Percentiles rank a stretch among this genome's conserved stretches.
phyloP scores from a whole-genome alignment of 2,329 filamentous ascomycete species.

The Neonectria sp. region DNA sequence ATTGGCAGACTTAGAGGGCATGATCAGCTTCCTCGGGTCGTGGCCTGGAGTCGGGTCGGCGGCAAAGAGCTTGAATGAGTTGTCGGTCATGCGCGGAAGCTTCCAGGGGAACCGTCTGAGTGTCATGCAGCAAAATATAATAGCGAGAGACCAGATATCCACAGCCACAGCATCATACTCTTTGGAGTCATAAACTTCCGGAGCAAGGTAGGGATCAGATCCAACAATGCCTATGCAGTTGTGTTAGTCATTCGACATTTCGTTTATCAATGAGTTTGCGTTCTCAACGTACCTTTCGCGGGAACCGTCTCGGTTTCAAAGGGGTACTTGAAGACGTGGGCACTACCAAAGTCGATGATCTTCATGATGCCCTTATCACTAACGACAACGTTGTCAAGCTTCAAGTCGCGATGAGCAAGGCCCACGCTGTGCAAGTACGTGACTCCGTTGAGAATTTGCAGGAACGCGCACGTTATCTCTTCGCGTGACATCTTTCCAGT shows the following conservation, averaged over 20 bases:
- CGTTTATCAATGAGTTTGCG: neutral
- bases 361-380: conserved; percentile 99
- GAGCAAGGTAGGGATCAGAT: conserved; percentile 95
- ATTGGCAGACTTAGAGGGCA: conserved; percentile 62
- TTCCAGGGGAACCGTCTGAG: conserved; percentile 97
- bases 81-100: conserved; percentile 90
- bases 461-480: conserved; percentile 90
- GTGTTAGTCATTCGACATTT: conserved; percentile 31
- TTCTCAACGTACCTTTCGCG: conserved; percentile 53
- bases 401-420: conserved; percentile 93
- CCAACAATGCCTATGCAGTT: conserved; percentile 72
- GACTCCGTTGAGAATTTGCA: conserved; percentile 95
- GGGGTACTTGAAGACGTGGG: conserved; percentile 96
- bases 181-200: conserved; percentile 94
- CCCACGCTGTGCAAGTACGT: conserved; percentile 97
- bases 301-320: conserved; percentile 80
- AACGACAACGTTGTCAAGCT: conserved; percentile 98
- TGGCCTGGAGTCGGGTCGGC: conserved; percentile 85
- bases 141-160: conserved; percentile 98
- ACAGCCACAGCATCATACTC: conserved; percentile 95
- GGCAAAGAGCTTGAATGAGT: conserved; percentile 94
- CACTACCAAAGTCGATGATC: conserved; percentile 98
- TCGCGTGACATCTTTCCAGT: conserved; percentile 96
- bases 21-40: conserved; percentile 68
- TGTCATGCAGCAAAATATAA: conserved; percentile 99